Conservation (phyloP, 2,329 filamentous ascomycete genomes). For the Chrysoporthe deuterocubensis region DNA sequence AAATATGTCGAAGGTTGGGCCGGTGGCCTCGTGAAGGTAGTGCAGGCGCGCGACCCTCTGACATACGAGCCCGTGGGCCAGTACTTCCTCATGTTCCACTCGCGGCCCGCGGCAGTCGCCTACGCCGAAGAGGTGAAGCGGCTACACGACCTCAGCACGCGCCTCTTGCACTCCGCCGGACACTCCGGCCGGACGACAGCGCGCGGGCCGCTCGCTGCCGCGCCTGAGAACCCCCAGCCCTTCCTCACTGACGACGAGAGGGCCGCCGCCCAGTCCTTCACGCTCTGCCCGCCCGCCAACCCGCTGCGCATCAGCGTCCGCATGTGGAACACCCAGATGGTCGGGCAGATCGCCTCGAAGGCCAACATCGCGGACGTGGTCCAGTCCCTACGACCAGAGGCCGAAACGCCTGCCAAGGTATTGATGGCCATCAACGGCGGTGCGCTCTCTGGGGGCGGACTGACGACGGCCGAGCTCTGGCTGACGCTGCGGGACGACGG, state of each 20-base stretch:
- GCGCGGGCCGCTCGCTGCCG: slow-evolving; percentile 39
- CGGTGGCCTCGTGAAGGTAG: slow-evolving; percentile 64
- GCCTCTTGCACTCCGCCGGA: slow-evolving; percentile 38
- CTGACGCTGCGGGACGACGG: slow-evolving; percentile 48
- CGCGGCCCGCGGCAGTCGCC: slow-evolving; percentile 58
- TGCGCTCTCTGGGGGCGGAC: slow-evolving; percentile 33
- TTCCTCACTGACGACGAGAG: slow-evolving; percentile 37
- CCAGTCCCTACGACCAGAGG: slow-evolving; percentile 30
- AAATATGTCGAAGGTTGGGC: slow-evolving; percentile 71
- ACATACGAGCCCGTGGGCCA: slow-evolving; percentile 66
- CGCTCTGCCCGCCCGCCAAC: slow-evolving; percentile 50
- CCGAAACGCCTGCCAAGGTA: slow-evolving; percentile 36
- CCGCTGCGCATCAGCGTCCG: slow-evolving; percentile 29
- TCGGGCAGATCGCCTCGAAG: slow-evolving; percentile 27
- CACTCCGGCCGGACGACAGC: slow-evolving; percentile 40
- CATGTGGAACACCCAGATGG: slow-evolving; percentile 31
- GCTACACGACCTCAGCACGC: slow-evolving; percentile 46
- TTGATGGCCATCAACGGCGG: slow-evolving; percentile 40
- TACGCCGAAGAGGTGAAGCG: slow-evolving; percentile 62
- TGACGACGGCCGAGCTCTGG: slow-evolving; percentile 42
- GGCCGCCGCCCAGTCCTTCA: slow-evolving; percentile 52
- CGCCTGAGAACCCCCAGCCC: slow-evolving; percentile 42
- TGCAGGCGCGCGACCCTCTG: slow-evolving; percentile 66
- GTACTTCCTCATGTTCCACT: slow-evolving; percentile 73
- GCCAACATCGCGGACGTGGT: slow-evolving; percentile 32